These are phyloP conservation scores for Groenewaldozyma salmanticensis DNA, from an alignment of 805 yeast species.

Conservation along the genomic window DNA sequence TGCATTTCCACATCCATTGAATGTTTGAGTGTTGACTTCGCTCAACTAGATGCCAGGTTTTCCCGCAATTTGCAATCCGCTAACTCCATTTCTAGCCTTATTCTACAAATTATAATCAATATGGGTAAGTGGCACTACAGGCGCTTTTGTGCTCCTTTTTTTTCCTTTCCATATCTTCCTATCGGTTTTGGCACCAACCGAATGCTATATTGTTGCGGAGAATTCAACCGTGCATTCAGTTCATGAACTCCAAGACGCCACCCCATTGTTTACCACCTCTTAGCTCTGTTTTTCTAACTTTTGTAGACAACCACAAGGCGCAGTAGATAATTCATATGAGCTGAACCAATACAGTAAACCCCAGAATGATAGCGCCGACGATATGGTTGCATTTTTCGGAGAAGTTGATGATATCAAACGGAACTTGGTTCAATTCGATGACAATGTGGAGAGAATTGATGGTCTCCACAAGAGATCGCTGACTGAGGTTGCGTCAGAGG, in stretches of 20 bases:
- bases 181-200: too few relatives aligned
- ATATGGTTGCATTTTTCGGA: conserved; percentile 57
- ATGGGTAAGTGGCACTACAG: conserved; percentile 5
- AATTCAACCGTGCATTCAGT: too few relatives aligned
- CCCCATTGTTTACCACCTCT: not conserved
- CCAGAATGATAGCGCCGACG: conserved; percentile 27
- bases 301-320: too few relatives aligned
- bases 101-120: conserved; percentile 1
- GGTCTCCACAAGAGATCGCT: conserved; percentile 59
- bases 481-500: conserved; percentile 63
- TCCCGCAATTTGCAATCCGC: too few relatives aligned
- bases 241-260: not conserved
- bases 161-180: not conserved
- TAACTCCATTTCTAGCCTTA: not conserved
- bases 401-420: conserved; percentile 60
- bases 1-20: too few relatives aligned
- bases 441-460: conserved; percentile 59
- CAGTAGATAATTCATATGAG: conserved; percentile 15
- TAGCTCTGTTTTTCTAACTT: not conserved
- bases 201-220: too few relatives aligned
- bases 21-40: too few relatives aligned
- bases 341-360: conserved; percentile 3
- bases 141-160: not conserved
- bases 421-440: conserved; percentile 60
- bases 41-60: too few relatives aligned